Percentiles rank a stretch among this genome's conserved stretches.
Evolutionary conservation across 2,329 filamentous ascomycete genomes (phyloP).

Genomic region (Thermothelomyces thermophilus): DNA sequence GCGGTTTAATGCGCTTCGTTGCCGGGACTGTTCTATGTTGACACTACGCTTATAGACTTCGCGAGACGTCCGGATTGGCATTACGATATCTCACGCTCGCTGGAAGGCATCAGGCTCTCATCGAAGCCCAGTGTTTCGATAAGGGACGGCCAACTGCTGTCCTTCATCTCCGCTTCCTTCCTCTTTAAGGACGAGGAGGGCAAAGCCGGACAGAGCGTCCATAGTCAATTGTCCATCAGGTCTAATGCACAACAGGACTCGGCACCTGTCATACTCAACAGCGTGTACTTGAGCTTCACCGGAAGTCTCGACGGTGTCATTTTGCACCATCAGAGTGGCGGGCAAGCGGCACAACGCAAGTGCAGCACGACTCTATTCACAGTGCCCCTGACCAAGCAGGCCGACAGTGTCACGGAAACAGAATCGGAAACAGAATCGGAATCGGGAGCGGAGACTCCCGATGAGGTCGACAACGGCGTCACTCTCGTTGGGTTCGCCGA

Average conservation of each 20-base stretch:
- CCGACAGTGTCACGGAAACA: constrained; percentile 24
- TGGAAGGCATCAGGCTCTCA: constrained; percentile 42
- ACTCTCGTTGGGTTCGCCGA: constrained; percentile 46
- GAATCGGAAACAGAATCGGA: constrained; percentile 24
- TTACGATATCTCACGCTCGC: constrained; percentile 53
- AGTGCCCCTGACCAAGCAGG: constrained; percentile 25
- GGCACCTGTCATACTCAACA: constrained; percentile 44
- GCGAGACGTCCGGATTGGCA: constrained; percentile 49
- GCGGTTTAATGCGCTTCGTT: constrained; percentile 5
- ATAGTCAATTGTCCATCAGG: constrained; percentile 50
- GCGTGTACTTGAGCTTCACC: constrained; percentile 48
- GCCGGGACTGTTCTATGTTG: background rate
- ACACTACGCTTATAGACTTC: constrained; percentile 39
- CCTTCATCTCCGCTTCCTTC: constrained; percentile 37
- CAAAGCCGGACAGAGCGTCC: constrained; percentile 54
- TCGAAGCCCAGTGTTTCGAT: constrained; percentile 45
- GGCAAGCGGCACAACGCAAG: constrained; percentile 5
- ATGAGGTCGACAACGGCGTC: constrained; percentile 20
- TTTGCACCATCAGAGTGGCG: constrained; percentile 38
- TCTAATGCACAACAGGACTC: constrained; percentile 51
- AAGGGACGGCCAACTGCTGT: constrained; percentile 36
- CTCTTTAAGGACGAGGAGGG: constrained; percentile 52
- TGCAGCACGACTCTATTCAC: constrained; percentile 24
- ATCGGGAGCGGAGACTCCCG: constrained; percentile 22
- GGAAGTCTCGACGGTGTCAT: constrained; percentile 51